Percentiles rank a stretch among this genome's conserved stretches.
These are phyloP conservation scores for Euphorbia lathyris DNA, from an alignment of 345 rosid genomes.

Conservation along the genomic window DNA sequence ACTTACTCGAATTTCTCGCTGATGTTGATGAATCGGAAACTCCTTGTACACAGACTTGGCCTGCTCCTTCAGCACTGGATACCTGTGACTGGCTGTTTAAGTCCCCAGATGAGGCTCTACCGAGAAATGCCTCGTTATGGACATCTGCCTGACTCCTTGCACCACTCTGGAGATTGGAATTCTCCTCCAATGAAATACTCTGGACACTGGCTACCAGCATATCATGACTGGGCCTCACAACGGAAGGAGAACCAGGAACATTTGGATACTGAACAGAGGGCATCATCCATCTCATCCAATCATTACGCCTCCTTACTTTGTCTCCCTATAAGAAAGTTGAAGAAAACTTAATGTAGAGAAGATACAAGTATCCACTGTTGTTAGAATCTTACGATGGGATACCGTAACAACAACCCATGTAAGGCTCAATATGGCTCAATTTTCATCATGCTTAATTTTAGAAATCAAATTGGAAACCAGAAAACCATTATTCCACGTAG, in stretches of 20 bases:
- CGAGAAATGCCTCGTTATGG: conserved; percentile 7
- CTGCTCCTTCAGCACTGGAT: conserved; percentile 9
- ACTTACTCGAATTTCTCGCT: conserved; percentile 12
- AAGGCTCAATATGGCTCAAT: background rate
- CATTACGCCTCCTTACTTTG: conserved; percentile 55
- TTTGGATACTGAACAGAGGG: conserved; percentile 38
- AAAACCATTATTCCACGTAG: background rate
- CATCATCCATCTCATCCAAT: conserved; percentile 67
- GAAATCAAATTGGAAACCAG: background rate
- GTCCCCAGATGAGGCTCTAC: conserved; percentile 21
- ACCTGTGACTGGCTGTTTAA: conserved; percentile 13
- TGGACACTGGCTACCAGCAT: conserved; percentile 25
- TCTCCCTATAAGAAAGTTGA: conserved; percentile 54
- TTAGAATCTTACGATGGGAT: background rate
- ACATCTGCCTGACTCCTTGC: conserved; percentile 7
- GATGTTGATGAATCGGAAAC: conserved; percentile 5
- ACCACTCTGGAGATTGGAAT: conserved; percentile 4
- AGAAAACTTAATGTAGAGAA: background rate
- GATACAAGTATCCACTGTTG: too few species aligned
- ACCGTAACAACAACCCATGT: background rate
- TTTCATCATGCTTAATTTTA: background rate
- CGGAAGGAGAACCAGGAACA: conserved; percentile 23
- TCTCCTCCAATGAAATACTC: conserved; percentile 38
- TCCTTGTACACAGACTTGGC: conserved; percentile 9
- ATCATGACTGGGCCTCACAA: conserved; percentile 27